Evolutionary conservation across 2,329 filamentous ascomycete genomes (phyloP).

Genomic region (Talaromyces islandicus): DNA sequence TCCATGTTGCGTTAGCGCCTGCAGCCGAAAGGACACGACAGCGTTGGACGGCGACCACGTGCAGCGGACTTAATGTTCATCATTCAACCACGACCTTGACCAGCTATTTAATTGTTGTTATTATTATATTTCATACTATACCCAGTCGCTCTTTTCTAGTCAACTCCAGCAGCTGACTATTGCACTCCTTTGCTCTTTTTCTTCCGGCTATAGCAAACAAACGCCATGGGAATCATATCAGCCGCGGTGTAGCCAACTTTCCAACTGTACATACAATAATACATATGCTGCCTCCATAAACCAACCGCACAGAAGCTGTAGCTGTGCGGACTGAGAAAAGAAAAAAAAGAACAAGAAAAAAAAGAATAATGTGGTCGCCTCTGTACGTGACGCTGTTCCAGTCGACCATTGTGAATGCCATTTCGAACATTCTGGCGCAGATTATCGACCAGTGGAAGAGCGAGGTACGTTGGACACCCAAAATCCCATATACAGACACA

Average conservation of each 20-base stretch:
- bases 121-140: no score
- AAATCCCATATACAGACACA: no score
- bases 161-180: background rate
- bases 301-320: background rate
- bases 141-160: background rate
- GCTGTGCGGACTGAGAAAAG: background rate
- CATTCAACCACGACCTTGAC: background rate
- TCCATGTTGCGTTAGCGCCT: background rate
- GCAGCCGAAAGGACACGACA: background rate
- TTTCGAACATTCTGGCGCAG: constrained; percentile 34
- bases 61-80: background rate
- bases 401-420: constrained; percentile 31
- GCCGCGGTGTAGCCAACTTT: background rate
- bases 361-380: constrained; percentile 22
- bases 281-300: background rate
- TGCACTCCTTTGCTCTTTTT: background rate
- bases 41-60: background rate
- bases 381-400: constrained; percentile 31
- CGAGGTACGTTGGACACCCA: constrained; percentile 24
- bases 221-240: background rate
- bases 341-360: no score
- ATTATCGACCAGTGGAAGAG: constrained; percentile 31
- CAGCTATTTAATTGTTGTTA: no score
- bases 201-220: background rate
- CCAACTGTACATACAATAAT: background rate